Base-by-base conservation (phyloP, 768 basidiomycete species). In the Trametes cubensis region DNA sequence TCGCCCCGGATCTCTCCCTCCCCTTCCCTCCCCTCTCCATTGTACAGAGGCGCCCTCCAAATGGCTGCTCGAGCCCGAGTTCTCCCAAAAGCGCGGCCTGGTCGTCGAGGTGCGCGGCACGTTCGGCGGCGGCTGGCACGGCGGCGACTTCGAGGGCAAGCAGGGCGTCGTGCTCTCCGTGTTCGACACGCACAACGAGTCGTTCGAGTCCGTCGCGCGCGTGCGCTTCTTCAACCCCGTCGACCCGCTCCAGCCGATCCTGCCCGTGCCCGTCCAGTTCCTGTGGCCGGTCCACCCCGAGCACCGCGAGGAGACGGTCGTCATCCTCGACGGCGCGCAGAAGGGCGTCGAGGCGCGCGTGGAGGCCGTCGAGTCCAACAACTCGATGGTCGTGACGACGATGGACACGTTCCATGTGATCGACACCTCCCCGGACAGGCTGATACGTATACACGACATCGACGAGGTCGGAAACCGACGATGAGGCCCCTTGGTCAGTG, bases 71-170 rank as follows among this genome's bases (percentile, higher is more conserved):
- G 57, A 65, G 8, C 54, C 67, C 18, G 55, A 61, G 26, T 40
- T 70, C 26, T 44, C 57, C 10, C 50, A 58, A 40, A 62, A 70
- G 65, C 46, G 54, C 23, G 70, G 70, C n/a, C 57, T 71, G 21
- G 30, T 70, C 21, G 69, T 68, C 65, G 62, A 68, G 47, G 65
- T 70, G 20, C 45, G 61, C n/a, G 62, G 62, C 48, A 58, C 67
- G 15, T 69, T 61, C 60, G 53, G 54, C 44, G 58, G 55, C 41
- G 64, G 61, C 28, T 72, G 69, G 70, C 60, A 69, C 61, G 53
- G 64, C 42, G 71, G 70, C 66, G 64, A 71, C 54, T 66, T 69
- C 61, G 71, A 72, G 59, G 69, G 65, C 59, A 65, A 66, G 47
- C 61, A 64, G 34, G 71, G 68, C 40, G 57, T 69, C 53, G 66